phyloP scores from a whole-genome alignment of 495 filamentous ascomycete genomes.

The Hypoxylon trugodes region DNA sequence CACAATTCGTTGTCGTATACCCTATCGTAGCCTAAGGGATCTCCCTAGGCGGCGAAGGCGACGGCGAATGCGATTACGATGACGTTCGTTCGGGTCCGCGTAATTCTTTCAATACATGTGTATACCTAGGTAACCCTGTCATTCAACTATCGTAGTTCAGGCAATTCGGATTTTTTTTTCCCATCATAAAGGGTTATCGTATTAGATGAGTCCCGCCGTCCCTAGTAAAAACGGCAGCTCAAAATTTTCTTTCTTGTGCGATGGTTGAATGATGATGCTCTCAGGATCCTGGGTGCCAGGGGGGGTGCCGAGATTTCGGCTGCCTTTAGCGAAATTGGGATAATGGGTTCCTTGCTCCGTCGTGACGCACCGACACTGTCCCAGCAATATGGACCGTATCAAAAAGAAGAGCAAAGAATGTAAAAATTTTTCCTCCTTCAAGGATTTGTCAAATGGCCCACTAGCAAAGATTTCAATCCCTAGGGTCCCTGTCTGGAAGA shows the following conservation, averaged over 20 bases:
- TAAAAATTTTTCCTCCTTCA: constrained; percentile 27
- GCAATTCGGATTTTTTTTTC: constrained; percentile 24
- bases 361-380: constrained; percentile 35
- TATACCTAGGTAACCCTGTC: too few relatives aligned
- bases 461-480: constrained; percentile 14
- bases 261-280: constrained; percentile 36
- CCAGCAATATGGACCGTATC: constrained; percentile 35
- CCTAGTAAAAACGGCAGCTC: constrained; percentile 20
- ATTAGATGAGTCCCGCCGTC: constrained; percentile 28
- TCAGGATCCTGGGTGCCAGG: constrained; percentile 36
- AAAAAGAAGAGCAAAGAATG: constrained; percentile 24
- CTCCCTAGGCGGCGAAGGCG: constrained; percentile 32
- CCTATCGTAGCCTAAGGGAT: constrained; percentile 14
- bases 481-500: constrained; percentile 19
- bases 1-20: constrained; percentile 27
- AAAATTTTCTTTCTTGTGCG: constrained; percentile 23
- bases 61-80: constrained; percentile 41
- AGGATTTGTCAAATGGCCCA: constrained; percentile 33
- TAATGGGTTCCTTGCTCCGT: constrained; percentile 24
- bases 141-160: constrained; percentile 32
- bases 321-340: constrained; percentile 47
- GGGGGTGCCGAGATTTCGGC: constrained; percentile 38
- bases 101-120: constrained; percentile 17
- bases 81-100: constrained; percentile 9
- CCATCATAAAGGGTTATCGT: constrained; percentile 32